Base-by-base conservation (phyloP, 306 rosid species). In the Aeschynomene evenia region DNA sequence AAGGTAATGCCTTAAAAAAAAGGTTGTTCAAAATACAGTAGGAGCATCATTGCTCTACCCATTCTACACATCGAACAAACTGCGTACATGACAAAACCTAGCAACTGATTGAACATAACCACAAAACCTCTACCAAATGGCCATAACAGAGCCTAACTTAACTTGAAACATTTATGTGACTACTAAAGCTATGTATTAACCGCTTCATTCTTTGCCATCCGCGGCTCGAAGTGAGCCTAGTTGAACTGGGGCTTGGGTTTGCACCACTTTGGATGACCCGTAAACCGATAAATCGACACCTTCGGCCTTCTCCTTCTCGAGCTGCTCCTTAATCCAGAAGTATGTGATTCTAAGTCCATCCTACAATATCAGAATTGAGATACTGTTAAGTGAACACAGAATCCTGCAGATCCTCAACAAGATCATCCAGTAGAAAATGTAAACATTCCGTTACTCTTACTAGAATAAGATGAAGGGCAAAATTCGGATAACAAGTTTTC, bases 281-380 rank as follows among this genome's bases (percentile, higher is more conserved):
- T 94, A 94, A 42, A 36, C 53, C 1, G 99, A 37, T 45, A 82
- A 36, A 81, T 94, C 99, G 23, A 77, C 7, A 43, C 99, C 97
- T 45, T 80, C 70, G 34, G 80, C 55, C 77, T 87, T 87, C 87
- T 94, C 97, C 78, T 94, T 94, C 86, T 94, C 96, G 26, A 94
- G 87, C 86, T 94, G 96, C 53, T 94, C 97, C 88, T 89, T 91
- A 70, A 94, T 94, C 99, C 97, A 94, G 80, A 82, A 83, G 88
- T 91, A 91, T 12, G 99, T 94, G 36, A 94, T 48, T 72, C 95
- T 88, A 85, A 94, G 79, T 50, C 99, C 96, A 84, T 94, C 99
- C 99, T 94, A 36, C 64, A 74, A 70, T 2, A 63, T 42, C 29
- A 7, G n/a, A 70, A 66, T 71, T 70, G 16, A 77, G 70, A 62